Evolutionary conservation across 352 stramenopile genomes (phyloP).

Genomic region (Globisporangium carolinianum): DNA sequence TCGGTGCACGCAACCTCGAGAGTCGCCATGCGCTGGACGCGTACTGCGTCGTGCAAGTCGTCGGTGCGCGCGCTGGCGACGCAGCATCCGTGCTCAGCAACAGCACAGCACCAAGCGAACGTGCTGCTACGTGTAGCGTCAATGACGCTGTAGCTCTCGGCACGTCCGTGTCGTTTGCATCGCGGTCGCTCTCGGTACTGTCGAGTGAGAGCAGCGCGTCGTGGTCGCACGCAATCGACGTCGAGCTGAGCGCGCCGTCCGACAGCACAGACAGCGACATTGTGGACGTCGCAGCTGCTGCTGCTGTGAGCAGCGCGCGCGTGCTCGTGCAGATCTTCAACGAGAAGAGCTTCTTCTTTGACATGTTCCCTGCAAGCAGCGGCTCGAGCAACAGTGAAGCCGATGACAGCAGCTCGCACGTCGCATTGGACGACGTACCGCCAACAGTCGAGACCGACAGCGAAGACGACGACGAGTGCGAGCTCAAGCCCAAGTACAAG

Average conservation of each 20-base stretch:
- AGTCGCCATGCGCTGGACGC: constrained; percentile 47
- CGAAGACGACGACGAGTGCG: constrained; percentile 15
- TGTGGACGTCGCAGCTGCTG: constrained; percentile 4
- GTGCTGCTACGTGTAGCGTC: too few species aligned
- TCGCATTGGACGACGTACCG: neutral
- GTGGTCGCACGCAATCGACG: constrained; percentile 42
- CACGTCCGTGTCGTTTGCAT: neutral
- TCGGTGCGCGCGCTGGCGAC: constrained; percentile 1
- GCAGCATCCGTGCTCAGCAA: neutral
- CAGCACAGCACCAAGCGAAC: neutral
- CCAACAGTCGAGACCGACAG: constrained; percentile 19
- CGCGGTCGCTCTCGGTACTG: constrained; percentile 12
- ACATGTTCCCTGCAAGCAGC: constrained; percentile 57
- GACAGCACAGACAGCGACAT: constrained; percentile 10
- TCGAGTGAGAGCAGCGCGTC: constrained; percentile 21
- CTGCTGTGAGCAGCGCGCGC: neutral
- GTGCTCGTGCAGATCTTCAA: constrained; percentile 50
- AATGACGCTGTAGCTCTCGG: too few species aligned
- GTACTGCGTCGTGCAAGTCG: constrained; percentile 56
- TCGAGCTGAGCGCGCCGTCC: constrained; percentile 12
- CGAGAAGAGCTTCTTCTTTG: constrained; percentile 80
- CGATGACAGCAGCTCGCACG: neutral
- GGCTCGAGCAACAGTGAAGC: constrained; percentile 9
- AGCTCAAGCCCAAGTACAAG: neutral
- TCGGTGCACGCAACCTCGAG: constrained; percentile 68